phyloP scores from a whole-genome alignment of 371 early-diverging fungal genomes.

The Umbelopsis sp. region DNA sequence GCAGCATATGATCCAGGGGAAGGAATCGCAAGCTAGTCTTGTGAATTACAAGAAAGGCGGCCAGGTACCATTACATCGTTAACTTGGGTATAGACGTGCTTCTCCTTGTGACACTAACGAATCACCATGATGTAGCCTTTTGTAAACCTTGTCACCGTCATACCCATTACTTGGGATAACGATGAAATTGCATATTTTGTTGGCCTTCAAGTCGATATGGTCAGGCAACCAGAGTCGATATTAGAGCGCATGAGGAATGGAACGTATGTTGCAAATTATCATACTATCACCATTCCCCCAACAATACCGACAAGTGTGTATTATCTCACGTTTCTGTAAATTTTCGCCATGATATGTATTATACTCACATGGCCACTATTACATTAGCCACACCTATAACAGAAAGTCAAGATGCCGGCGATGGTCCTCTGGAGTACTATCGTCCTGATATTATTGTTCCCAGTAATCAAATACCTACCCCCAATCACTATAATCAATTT shows the following conservation, averaged over 20 bases:
- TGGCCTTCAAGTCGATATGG: constrained; percentile 73
- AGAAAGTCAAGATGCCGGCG: constrained; percentile 3
- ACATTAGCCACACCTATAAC: constrained; percentile 15
- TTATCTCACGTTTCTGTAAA: not conserved
- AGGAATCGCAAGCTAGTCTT: constrained; percentile 67
- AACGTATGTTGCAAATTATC: constrained; percentile 61
- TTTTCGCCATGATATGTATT: not conserved
- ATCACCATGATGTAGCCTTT: constrained; percentile 54
- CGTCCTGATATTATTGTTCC: not conserved
- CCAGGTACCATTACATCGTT: constrained; percentile 32
- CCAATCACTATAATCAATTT: not conserved
- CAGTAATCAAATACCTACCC: not conserved
- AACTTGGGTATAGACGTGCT: too few relatives aligned
- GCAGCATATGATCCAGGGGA: constrained; percentile 47
- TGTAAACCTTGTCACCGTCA: constrained; percentile 71
- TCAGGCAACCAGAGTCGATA: constrained; percentile 73
- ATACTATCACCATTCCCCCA: constrained; percentile 43
- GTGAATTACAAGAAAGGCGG: constrained; percentile 75
- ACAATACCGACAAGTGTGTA: constrained; percentile 36
- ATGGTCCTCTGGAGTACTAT: constrained; percentile 11
- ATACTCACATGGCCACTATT: constrained; percentile 3
- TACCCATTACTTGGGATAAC: constrained; percentile 56
- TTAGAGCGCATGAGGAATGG: constrained; percentile 63
- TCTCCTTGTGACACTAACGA: too few relatives aligned
- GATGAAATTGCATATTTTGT: constrained; percentile 64